These are phyloP conservation scores for Penicillium samsonianum DNA, from an alignment of 495 filamentous ascomycete species.

Conservation along the genomic window DNA sequence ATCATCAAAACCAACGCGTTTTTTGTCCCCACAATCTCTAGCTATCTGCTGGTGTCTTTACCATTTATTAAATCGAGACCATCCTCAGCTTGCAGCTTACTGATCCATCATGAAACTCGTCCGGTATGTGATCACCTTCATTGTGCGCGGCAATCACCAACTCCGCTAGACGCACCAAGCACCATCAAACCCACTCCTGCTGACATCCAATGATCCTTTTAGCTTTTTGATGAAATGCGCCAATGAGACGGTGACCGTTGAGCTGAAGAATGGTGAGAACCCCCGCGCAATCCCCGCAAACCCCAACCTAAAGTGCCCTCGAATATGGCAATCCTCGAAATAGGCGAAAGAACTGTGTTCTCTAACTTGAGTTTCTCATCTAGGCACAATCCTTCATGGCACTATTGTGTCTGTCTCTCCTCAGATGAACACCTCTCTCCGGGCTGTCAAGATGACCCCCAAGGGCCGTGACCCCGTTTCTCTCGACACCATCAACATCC, in stretches of 20 bases:
- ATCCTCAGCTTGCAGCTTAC: slow-evolving; percentile 3
- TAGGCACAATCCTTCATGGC: slow-evolving; percentile 91
- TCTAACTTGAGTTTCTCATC: background rate
- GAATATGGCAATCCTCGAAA: slow-evolving; percentile 7
- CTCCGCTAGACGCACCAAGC: slow-evolving; percentile 18
- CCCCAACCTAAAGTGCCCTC: background rate
- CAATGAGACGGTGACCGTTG: slow-evolving; percentile 96
- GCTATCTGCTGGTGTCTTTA: slow-evolving; percentile 12
- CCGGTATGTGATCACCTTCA: slow-evolving; percentile 63
- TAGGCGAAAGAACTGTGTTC: slow-evolving; percentile 11
- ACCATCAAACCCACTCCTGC: slow-evolving; percentile 7
- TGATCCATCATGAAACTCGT: slow-evolving; percentile 89
- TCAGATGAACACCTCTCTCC: slow-evolving; percentile 94
- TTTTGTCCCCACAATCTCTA: slow-evolving; percentile 7
- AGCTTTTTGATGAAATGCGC: slow-evolving; percentile 99
- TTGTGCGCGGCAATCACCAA: slow-evolving; percentile 4
- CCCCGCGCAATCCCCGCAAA: background rate
- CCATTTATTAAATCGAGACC: background rate
- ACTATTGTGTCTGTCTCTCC: slow-evolving; percentile 94
- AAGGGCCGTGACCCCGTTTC: slow-evolving; percentile 81
- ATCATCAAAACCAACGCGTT: slow-evolving; percentile 13
- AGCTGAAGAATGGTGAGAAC: slow-evolving; percentile 88
- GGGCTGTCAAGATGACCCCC: slow-evolving; percentile 91
- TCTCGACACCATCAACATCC: slow-evolving; percentile 94
- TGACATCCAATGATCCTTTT: slow-evolving; percentile 25